Evolutionary conservation across 78 protist genomes (phyloP).

Genomic region (Dictyostelium purpureum): DNA sequence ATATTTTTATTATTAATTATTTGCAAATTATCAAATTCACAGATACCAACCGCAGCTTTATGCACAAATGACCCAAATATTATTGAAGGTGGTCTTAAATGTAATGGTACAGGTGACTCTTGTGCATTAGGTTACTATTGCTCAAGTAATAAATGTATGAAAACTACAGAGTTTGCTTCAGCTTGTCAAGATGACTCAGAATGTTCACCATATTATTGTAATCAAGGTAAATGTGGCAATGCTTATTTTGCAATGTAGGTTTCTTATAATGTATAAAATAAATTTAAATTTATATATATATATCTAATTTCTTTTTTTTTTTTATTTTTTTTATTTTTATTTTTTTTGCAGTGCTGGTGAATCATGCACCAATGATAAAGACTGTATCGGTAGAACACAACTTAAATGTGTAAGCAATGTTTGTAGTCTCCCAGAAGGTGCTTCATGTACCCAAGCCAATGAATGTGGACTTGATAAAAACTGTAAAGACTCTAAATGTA

Average conservation of each 20-base stretch:
- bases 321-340: not conserved
- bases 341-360: no score
- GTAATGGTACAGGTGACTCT: not conserved
- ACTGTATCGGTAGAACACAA: no score
- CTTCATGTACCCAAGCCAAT: not conserved
- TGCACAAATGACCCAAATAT: not conserved
- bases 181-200: not conserved
- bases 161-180: not conserved
- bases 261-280: not conserved
- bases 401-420: not conserved
- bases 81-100: not conserved
- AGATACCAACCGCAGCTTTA: not conserved
- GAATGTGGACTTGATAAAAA: not conserved
- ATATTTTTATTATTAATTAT: no score
- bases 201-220: not conserved
- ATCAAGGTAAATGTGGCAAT: not conserved
- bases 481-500: conserved; percentile 3
- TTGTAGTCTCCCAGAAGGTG: not conserved
- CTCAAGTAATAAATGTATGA: not conserved
- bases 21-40: no score
- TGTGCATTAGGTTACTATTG: not conserved
- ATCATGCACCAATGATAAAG: no score
- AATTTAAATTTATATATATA: not conserved
- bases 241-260: not conserved
- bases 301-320: not conserved